These are phyloP conservation scores for Alternaria postmessia DNA, from an alignment of 2,329 filamentous ascomycete species.

Conservation along the genomic window DNA sequence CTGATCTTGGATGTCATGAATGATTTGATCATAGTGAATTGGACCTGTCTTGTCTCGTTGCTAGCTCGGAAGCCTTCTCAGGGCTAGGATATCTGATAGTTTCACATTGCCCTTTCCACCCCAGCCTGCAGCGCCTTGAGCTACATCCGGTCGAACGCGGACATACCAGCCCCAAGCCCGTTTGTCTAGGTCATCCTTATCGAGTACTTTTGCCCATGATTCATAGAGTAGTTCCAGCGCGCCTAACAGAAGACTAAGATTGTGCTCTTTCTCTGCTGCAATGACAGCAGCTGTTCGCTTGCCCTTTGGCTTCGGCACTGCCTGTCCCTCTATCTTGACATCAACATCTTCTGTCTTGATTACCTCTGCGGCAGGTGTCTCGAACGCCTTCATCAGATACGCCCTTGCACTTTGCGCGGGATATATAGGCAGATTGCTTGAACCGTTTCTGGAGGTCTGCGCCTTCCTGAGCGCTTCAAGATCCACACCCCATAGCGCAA, in stretches of 20 bases:
- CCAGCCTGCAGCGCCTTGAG: conserved; percentile 79
- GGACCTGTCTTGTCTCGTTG: background rate
- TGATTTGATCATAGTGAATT: too few species aligned
- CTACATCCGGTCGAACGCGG: conserved; percentile 77
- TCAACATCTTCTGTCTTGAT: conserved; percentile 28
- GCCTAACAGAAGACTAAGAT: conserved; percentile 73
- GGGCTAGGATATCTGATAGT: conserved; percentile 66
- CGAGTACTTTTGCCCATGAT: conserved; percentile 75
- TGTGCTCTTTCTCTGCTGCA: conserved; percentile 71
- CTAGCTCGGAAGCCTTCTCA: conserved; percentile 28
- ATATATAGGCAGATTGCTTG: conserved; percentile 72
- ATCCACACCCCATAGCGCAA: conserved; percentile 67
- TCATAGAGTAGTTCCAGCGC: conserved; percentile 75
- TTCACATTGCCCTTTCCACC: conserved; percentile 78
- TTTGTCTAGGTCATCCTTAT: conserved; percentile 72
- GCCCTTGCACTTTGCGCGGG: conserved; percentile 72
- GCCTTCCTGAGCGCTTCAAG: conserved; percentile 63
- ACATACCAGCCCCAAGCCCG: conserved; percentile 86
- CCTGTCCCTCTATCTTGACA: conserved; percentile 21
- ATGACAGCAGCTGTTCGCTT: conserved; percentile 60
- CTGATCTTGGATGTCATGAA: background rate
- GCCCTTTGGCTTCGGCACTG: conserved; percentile 30
- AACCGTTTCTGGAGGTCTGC: conserved; percentile 37
- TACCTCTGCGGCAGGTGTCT: conserved; percentile 43
- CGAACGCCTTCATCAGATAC: conserved; percentile 68